A percentile compares a stretch with the other conserved stretches of the same genome.
Conservation (phyloP, 495 filamentous ascomycete species). For the Penicillium maclennaniae region DNA sequence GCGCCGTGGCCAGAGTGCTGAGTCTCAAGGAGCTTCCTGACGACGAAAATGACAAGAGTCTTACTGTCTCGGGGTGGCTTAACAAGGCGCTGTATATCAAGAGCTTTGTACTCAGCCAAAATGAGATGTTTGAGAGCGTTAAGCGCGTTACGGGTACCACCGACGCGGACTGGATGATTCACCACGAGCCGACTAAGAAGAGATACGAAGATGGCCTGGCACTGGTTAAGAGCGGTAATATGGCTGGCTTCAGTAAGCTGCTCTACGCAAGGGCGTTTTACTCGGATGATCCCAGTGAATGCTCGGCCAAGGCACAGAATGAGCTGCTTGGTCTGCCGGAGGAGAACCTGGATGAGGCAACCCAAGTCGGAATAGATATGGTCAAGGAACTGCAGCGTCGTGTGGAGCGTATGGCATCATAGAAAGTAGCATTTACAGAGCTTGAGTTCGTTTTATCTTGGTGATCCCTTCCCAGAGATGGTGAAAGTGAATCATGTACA, state of each 20-base stretch:
- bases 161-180: constrained; percentile 54
- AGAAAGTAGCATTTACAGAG: constrained; percentile 4
- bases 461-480: too few species aligned
- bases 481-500: too few species aligned
- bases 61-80: constrained; percentile 31
- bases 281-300: constrained; percentile 36
- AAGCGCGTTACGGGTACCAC: constrained; percentile 53
- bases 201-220: constrained; percentile 44
- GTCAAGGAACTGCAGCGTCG: constrained; percentile 23
- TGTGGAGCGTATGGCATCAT: constrained; percentile 24
- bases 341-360: constrained; percentile 56
- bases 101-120: constrained; percentile 48
- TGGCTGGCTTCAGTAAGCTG: constrained; percentile 44
- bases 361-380: constrained; percentile 37
- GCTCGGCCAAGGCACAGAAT: constrained; percentile 40
- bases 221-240: constrained; percentile 41
- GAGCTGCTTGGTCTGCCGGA: constrained; percentile 47
- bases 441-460: too few species aligned
- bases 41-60: constrained; percentile 38
- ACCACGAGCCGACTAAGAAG: constrained; percentile 36
- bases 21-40: constrained; percentile 46
- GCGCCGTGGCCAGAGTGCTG: constrained; percentile 43
- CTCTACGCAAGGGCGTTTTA: constrained; percentile 52
- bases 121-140: constrained; percentile 51
- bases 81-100: constrained; percentile 45